Percentiles rank a stretch among this genome's conserved stretches.
Conservation (phyloP, 306 rosid genomes). For the Parietaria judaica region DNA sequence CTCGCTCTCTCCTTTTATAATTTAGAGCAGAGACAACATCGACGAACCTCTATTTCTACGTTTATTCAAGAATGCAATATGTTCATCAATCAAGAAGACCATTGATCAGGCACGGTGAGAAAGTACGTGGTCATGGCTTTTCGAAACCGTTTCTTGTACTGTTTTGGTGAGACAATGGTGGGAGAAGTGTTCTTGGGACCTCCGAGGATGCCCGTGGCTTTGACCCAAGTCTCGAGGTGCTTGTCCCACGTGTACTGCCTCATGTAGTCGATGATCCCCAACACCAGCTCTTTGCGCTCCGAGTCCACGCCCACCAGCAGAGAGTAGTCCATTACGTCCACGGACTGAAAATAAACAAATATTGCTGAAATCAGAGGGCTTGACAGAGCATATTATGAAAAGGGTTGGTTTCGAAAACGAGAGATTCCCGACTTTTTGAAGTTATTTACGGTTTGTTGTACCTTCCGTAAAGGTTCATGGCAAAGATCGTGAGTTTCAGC, state of each 20-base stretch:
- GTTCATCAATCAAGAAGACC: constrained; percentile 40
- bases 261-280: constrained; percentile 95
- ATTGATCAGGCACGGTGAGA: constrained; percentile 85
- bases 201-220: constrained; percentile 88
- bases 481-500: no score
- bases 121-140: constrained; percentile 96
- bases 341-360: constrained; percentile 43
- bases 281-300: constrained; percentile 73
- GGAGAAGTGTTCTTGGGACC: constrained; percentile 87
- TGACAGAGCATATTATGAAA: no score
- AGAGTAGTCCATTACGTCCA: constrained; percentile 96
- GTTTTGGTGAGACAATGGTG: constrained; percentile 78
- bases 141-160: constrained; percentile 92
- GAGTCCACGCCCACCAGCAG: constrained; percentile 94
- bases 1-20: no score
- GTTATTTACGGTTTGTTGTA: no score
- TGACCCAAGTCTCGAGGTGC: constrained; percentile 97
- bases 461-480: no score
- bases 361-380: neutral
- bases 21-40: constrained; percentile 11
- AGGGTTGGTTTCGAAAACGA: no score
- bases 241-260: constrained; percentile 99
- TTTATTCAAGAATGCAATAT: constrained; percentile 25
- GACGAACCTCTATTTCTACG: constrained; percentile 15
- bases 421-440: no score